Conservation (phyloP, 495 filamentous ascomycete genomes). For the Talaromyces nanjingensis region DNA sequence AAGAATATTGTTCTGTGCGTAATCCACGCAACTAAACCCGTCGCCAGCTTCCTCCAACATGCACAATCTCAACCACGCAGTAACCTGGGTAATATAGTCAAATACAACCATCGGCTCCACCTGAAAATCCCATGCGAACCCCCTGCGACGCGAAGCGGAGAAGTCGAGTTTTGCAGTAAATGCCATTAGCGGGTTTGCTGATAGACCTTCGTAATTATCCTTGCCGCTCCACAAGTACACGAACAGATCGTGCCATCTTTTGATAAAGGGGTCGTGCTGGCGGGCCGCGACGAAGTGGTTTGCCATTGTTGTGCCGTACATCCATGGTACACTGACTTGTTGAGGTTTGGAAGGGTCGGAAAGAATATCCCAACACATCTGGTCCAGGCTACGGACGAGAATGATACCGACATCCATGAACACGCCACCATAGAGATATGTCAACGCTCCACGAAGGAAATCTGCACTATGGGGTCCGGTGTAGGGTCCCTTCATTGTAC, state of each 20-base stretch:
- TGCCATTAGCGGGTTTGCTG: not conserved
- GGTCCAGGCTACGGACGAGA: conserved; percentile 16
- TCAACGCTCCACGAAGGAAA: conserved; percentile 14
- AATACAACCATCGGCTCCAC: conserved; percentile 6
- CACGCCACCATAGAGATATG: conserved; percentile 19
- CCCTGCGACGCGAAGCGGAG: not conserved
- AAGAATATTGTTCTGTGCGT: conserved; percentile 7
- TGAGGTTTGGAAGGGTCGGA: conserved; percentile 12
- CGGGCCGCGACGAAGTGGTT: conserved; percentile 4
- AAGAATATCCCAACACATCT: conserved; percentile 17
- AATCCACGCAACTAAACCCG: conserved; percentile 10
- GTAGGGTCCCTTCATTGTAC: conserved; percentile 14
- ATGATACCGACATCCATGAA: conserved; percentile 20
- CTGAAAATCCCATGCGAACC: conserved; percentile 7
- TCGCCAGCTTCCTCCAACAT: conserved; percentile 10
- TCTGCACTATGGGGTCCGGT: conserved; percentile 20
- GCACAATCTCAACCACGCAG: conserved; percentile 6
- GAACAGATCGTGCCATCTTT: conserved; percentile 14
- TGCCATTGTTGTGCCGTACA: conserved; percentile 4
- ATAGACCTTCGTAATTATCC: not conserved
- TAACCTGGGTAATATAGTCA: conserved; percentile 9
- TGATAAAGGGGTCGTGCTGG: conserved; percentile 13
- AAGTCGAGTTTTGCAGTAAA: conserved; percentile 5
- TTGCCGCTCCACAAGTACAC: conserved; percentile 6
- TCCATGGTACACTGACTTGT: conserved; percentile 10